Evolutionary conservation across 495 filamentous ascomycete species (phyloP).

Genomic region (Lasiosphaeria miniovina): DNA sequence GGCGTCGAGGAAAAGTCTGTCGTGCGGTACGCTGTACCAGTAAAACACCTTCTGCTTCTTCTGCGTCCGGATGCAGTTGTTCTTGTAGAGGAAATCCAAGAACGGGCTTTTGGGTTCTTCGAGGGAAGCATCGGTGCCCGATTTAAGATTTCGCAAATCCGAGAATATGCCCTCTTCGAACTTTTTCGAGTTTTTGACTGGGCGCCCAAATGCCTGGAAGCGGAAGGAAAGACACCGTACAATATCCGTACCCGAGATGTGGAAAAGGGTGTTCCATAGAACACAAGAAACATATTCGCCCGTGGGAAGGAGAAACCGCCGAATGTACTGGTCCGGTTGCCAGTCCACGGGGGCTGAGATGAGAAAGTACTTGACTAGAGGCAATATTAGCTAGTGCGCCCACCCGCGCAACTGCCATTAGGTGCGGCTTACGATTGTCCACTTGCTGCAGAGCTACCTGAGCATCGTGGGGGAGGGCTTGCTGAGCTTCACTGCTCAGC

Average conservation of each 20-base stretch:
- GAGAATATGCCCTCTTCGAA: conserved; percentile 99
- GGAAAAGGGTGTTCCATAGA: conserved; percentile 96
- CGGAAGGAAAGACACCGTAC: conserved; percentile 97
- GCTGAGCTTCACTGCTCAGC: conserved; percentile 93
- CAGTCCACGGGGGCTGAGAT: conserved; percentile 98
- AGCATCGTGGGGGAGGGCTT: conserved; percentile 91
- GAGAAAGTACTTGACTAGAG: conserved; percentile 96
- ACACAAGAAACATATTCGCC: conserved; percentile 99
- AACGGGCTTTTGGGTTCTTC: conserved; percentile 99
- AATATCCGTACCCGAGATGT: conserved; percentile 98
- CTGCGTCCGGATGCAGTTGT: conserved; percentile 98
- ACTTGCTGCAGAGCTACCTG: conserved; percentile 98
- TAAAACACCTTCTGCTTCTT: conserved; percentile 99
- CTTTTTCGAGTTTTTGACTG: conserved; percentile 99
- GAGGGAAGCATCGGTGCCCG: conserved; percentile 96
- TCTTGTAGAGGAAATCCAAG: conserved; percentile 98
- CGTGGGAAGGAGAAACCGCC: conserved; percentile 90
- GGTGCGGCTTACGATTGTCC: conserved; percentile 78
- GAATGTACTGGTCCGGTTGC: conserved; percentile 93
- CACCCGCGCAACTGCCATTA: background rate
- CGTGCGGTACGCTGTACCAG: conserved; percentile 99
- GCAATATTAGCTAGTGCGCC: conserved; percentile 13
- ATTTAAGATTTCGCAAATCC: conserved; percentile 95
- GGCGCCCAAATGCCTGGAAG: conserved; percentile 96
- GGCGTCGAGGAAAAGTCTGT: conserved; percentile 94